phyloP scores from a whole-genome alignment of 257 asterid species.

The Paulownia fortunei region DNA sequence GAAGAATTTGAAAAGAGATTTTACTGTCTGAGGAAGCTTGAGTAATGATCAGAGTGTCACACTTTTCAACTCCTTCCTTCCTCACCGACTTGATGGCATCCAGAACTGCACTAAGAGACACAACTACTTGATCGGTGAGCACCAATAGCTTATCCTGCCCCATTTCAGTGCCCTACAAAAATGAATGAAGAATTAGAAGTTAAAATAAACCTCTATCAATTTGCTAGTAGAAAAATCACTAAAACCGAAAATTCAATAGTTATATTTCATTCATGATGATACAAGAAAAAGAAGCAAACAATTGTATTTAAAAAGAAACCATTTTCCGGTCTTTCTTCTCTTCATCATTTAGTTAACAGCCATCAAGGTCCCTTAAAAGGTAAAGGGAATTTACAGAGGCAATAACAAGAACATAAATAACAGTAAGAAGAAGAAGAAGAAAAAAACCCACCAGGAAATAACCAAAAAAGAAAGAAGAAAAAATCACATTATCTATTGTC shows the following conservation, averaged over 20 bases:
- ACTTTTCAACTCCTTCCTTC: conserved; percentile 55
- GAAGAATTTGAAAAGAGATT: neutral
- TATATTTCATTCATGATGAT: too few species aligned
- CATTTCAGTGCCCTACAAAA: conserved; percentile 46
- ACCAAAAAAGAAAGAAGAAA: too few species aligned
- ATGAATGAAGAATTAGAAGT: neutral
- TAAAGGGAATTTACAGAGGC: too few species aligned
- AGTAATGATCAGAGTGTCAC: conserved; percentile 69
- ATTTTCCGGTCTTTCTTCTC: too few species aligned
- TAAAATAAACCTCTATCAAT: neutral
- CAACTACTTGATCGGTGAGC: conserved; percentile 59
- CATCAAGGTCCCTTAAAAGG: too few species aligned
- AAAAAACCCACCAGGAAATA: too few species aligned
- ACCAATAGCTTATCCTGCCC: conserved; percentile 60
- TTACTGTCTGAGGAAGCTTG: conserved; percentile 74
- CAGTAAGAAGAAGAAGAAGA: too few species aligned
- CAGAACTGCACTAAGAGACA: conserved; percentile 48
- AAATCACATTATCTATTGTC: too few species aligned
- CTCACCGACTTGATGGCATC: conserved; percentile 60
- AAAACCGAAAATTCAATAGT: neutral
- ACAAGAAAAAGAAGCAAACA: too few species aligned
- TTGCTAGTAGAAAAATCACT: conserved; percentile 24
- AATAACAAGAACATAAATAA: too few species aligned
- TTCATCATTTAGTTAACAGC: too few species aligned
- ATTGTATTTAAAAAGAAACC: too few species aligned